These are phyloP conservation scores for Ceratobasidium sp. DNA, from an alignment of 1,284 basidiomycete species.

Conservation along the genomic window DNA sequence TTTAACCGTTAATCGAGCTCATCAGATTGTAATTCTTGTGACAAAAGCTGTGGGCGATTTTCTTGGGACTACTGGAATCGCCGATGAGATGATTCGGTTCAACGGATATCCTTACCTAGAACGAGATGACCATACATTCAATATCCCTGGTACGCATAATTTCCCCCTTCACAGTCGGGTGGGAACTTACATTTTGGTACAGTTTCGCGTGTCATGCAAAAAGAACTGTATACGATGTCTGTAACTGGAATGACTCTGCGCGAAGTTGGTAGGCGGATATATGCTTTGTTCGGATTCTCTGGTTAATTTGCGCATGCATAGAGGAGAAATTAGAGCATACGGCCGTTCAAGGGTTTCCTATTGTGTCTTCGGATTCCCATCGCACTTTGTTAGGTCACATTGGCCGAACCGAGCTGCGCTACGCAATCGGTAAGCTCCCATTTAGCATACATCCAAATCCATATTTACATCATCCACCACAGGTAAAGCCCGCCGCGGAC, in stretches of 20 bases:
- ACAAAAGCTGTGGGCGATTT: conserved; percentile 99
- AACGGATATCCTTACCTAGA: conserved; percentile 97
- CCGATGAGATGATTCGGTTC: conserved; percentile 97
- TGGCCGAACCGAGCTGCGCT: conserved; percentile 85
- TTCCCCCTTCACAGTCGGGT: not conserved
- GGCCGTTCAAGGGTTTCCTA: conserved; percentile 91
- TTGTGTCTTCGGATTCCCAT: conserved; percentile 74
- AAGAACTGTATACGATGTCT: conserved; percentile 78
- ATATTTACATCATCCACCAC: conserved; percentile 23
- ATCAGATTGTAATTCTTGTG: conserved; percentile 92
- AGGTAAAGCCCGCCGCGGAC: conserved; percentile 79
- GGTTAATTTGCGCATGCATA: conserved; percentile 53
- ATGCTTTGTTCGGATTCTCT: not conserved
- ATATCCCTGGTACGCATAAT: conserved; percentile 81
- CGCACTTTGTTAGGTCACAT: conserved; percentile 88
- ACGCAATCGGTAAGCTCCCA: conserved; percentile 78
- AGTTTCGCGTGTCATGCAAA: conserved; percentile 93
- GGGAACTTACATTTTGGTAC: conserved; percentile 24
- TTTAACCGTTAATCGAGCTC: conserved; percentile 34
- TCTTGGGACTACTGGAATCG: conserved; percentile 92
- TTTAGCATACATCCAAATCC: not conserved
- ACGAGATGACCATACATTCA: conserved; percentile 92
- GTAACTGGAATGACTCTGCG: conserved; percentile 81
- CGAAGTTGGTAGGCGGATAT: conserved; percentile 73
- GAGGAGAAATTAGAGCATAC: conserved; percentile 78